phyloP scores from a whole-genome alignment of 78 protist species.

The Goniomonas avonlea region DNA sequence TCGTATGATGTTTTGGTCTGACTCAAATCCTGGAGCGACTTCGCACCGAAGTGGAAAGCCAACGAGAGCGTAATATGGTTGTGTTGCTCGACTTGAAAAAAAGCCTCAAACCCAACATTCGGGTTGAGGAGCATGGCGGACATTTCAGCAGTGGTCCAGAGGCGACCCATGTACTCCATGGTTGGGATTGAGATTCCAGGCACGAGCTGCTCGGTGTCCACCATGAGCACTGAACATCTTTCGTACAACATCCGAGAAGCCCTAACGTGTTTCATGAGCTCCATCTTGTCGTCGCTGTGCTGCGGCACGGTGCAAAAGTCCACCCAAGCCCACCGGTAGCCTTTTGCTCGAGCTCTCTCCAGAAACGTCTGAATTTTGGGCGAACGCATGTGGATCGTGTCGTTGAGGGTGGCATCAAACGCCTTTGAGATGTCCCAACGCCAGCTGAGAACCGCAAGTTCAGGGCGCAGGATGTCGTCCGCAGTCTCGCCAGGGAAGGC shows the following conservation, averaged over 20 bases:
- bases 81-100: neutral
- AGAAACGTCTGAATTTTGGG: neutral
- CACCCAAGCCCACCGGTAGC: neutral
- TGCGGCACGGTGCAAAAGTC: neutral
- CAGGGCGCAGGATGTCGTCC: too few species aligned
- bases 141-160: neutral
- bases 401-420: neutral
- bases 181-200: neutral
- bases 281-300: neutral
- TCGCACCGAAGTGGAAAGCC: too few species aligned
- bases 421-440: neutral
- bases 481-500: too few species aligned
- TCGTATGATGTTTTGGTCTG: neutral
- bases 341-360: neutral
- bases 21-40: neutral
- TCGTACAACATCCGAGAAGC: neutral
- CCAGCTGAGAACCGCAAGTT: neutral
- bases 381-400: neutral
- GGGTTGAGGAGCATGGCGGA: neutral
- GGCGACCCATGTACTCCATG: neutral
- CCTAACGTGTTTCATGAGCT: neutral
- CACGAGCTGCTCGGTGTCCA: neutral
- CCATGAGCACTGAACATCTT: neutral
- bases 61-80: neutral
- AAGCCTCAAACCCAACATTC: neutral